phyloP scores from a whole-genome alignment of 305 asterid genomes.

The Solanum hybrid region DNA sequence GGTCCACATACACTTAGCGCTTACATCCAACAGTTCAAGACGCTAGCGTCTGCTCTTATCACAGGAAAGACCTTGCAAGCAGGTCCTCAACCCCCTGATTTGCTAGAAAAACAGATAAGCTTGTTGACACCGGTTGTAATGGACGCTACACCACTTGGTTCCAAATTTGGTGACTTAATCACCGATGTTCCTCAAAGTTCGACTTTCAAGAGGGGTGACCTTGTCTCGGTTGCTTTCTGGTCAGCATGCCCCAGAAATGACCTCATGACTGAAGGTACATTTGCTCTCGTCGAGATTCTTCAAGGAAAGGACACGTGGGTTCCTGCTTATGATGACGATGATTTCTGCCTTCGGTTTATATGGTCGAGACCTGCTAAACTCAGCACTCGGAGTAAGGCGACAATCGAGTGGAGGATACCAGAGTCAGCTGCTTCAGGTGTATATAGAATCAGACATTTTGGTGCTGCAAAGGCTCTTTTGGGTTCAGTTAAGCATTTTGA shows the following conservation, averaged over 20 bases:
- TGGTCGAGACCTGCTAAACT: constrained; percentile 87
- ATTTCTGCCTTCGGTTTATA: constrained; percentile 68
- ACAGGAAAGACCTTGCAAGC: constrained; percentile 41
- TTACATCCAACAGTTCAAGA: constrained; percentile 82
- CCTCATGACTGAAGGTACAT: constrained; percentile 97
- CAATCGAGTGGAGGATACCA: constrained; percentile 80
- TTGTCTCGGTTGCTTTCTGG: constrained; percentile 64
- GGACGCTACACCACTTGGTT: constrained; percentile 64
- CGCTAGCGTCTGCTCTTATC: constrained; percentile 60
- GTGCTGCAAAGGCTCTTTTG: constrained; percentile 67
- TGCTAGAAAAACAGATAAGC: constrained; percentile 69
- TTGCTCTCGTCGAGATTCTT: constrained; percentile 79
- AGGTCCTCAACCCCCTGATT: constrained; percentile 85
- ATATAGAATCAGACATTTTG: constrained; percentile 78
- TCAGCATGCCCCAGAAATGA: constrained; percentile 95
- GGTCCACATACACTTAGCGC: constrained; percentile 89
- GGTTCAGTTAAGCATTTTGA: constrained; percentile 78
- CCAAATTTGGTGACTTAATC: constrained; percentile 60
- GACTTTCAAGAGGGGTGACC: constrained; percentile 54
- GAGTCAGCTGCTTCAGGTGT: constrained; percentile 63
- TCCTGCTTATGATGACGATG: constrained; percentile 89
- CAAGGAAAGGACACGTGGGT: constrained; percentile 60
- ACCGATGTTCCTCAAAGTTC: constrained; percentile 67
- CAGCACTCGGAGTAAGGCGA: constrained; percentile 65
- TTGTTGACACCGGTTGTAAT: constrained; percentile 63